Base-by-base conservation (phyloP, 139 green algal species). In the Chlamydomonas incerta region DNA sequence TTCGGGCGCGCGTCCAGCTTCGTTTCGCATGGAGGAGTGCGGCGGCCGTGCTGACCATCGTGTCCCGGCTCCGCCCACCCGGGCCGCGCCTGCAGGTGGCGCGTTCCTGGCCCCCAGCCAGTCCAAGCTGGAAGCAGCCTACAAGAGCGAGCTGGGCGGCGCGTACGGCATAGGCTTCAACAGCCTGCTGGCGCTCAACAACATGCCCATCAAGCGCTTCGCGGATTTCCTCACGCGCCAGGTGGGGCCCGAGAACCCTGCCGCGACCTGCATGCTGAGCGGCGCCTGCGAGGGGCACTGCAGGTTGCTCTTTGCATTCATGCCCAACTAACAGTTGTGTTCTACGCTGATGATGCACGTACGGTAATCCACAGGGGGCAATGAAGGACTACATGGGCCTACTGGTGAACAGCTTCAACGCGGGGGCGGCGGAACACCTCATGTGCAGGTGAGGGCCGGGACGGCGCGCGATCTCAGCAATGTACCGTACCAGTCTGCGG, bases 171-270 rank as follows among this genome's bases (percentile, higher is more conserved):
- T 99, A 71, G 9, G 69, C 0, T 99, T 99, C 93, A 96, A 90
- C 87, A 87, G 67, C 33, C 92, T 99, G 41, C 90, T 99, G 57
- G 94, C 91, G 73, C 90, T 99, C n/a, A 99, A 99, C 92, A 99
- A 99, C 95, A 98, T 99, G 97, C 97, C 97, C 75, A 98, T 99
- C 90, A 99, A 99, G 92, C 91, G 97, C 41, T 99, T 96, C 87
- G 95, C 95, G 6, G 97, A 99, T 87, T 95, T 92, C 63, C 90
- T 99, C 52, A 26, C 33, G 26, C 52, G 55, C 52, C 3, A 66
- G 24, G 41, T 50, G 65, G 37, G 76, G 62, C 5, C 33, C n/a
- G n/a, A n/a, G n/a, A n/a, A n/a, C n/a, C n/a, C n/a, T n/a, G n/a
- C n/a, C n/a, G n/a, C n/a, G n/a, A n/a, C n/a, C n/a, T n/a, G n/a